Base-by-base conservation (phyloP, 345 rosid species). In the Isatis tinctoria region DNA sequence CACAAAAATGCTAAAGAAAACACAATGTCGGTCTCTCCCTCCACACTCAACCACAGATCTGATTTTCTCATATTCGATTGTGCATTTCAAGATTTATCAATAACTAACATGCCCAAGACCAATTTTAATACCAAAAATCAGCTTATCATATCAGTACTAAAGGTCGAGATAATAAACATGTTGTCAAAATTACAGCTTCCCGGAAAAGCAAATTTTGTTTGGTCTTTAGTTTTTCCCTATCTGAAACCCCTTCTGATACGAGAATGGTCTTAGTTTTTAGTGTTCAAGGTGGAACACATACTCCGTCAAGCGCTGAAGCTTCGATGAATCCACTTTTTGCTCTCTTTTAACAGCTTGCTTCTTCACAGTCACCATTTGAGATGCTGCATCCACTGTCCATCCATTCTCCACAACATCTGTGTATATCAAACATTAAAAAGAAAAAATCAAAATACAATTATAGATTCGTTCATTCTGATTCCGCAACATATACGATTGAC, bases 221-320 rank as follows among this genome's bases (percentile, higher is more conserved):
- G 58, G 10, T 52, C 33, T 6, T 52, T 47, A 17, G 27, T 33
- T 7, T 56, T 56, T 39, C 10, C 5, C 40, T 48, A 11, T 49
- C 30, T 36, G 8, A 47, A 58, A 24, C 16, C 14, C 51, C 37
- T 0, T 37, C 2, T 22, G 24, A 22, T 22, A 22, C 24, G 24
- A 14, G 39, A 26, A n/a, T 39, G 0, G 68, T 22, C 24, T 22
- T 22, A 28, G 65, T 62, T 12, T 39, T 33, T 67, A 90, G 71
- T 85, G 92, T 82, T 92, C 94, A 22, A 89, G 90, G 71, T 91
- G 91, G 80, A 89, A 87, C 43, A 89, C 91, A 59, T 85, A 95
- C 71, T 96, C 94, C 0, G 97, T 95, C 78, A 95, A 76, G 43
- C 89, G 85, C 71, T 90, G 98, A 48, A 95, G 81, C 82, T 86